Conservation (phyloP, 108 stramenopile species). For the Cyclotella distinguenda region DNA sequence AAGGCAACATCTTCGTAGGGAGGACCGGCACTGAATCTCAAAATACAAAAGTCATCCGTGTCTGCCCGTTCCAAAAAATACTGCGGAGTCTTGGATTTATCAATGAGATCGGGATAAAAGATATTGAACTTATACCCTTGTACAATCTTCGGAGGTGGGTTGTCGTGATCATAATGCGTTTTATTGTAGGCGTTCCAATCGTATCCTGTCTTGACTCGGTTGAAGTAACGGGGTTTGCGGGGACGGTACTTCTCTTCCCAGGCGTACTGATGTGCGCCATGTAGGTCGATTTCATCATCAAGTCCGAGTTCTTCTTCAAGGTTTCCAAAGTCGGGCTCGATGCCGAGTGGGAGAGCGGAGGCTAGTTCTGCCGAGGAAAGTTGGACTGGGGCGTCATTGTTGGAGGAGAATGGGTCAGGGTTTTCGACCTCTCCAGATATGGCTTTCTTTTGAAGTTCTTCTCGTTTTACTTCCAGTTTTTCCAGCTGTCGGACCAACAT, state of each 20-base stretch:
- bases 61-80: slow-evolving; percentile 90
- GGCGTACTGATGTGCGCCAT: slow-evolving; percentile 44
- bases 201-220: slow-evolving; percentile 97
- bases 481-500: slow-evolving; percentile 94
- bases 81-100: slow-evolving; percentile 92
- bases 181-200: slow-evolving; percentile 99
- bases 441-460: slow-evolving; percentile 59
- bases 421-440: slow-evolving; percentile 25
- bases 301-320: slow-evolving; percentile 86
- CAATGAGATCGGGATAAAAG: slow-evolving; percentile 99
- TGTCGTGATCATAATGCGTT: slow-evolving; percentile 97
- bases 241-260: slow-evolving; percentile 96
- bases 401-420: slow-evolving; percentile 22
- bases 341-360: slow-evolving; percentile 49
- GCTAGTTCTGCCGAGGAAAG: slow-evolving; percentile 40
- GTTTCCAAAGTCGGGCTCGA: slow-evolving; percentile 80
- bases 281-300: slow-evolving; percentile 64
- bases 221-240: slow-evolving; percentile 98
- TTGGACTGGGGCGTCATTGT: background rate
- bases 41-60: slow-evolving; percentile 92
- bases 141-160: slow-evolving; percentile 98
- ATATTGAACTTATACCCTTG: slow-evolving; percentile 99
- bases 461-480: slow-evolving; percentile 74
- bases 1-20: slow-evolving; percentile 99
- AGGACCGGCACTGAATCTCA: slow-evolving; percentile 96